phyloP scores from a whole-genome alignment of 2,329 filamentous ascomycete species.

The Teratosphaeria gauchensis region DNA sequence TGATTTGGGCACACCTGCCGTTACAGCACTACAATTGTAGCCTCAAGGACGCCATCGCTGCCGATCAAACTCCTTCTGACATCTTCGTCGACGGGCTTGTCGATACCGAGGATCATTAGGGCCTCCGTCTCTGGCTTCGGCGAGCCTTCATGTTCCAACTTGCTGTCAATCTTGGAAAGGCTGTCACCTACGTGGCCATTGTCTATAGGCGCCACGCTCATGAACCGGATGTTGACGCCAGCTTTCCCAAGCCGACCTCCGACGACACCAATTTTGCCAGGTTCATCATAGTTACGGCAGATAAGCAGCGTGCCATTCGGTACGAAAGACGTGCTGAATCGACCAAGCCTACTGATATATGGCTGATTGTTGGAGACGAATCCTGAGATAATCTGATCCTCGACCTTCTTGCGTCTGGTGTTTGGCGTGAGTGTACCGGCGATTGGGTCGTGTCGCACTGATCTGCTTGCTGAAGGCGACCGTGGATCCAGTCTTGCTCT shows the following conservation, averaged over 20 bases:
- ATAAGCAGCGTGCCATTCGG: conserved; percentile 68
- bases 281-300: conserved; percentile 70
- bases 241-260: conserved; percentile 60
- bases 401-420: conserved; percentile 11
- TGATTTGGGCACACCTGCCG: neutral
- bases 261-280: conserved; percentile 73
- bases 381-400: conserved; percentile 51
- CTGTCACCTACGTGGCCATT: conserved; percentile 6
- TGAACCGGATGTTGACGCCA: conserved; percentile 69
- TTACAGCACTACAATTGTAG: conserved; percentile 41
- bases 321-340: conserved; percentile 64
- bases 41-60: conserved; percentile 44
- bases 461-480: conserved; percentile 20
- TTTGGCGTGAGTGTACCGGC: conserved; percentile 3
- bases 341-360: conserved; percentile 63
- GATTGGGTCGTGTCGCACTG: conserved; percentile 2
- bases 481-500: conserved; percentile 37
- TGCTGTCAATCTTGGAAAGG: conserved; percentile 2
- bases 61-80: conserved; percentile 41
- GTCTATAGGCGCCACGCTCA: conserved; percentile 59
- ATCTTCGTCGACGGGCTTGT: conserved; percentile 52
- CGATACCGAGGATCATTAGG: conserved; percentile 71
- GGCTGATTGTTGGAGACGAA: conserved; percentile 55
- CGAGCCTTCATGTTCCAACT: conserved; percentile 8
- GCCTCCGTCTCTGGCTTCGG: conserved; percentile 50